Conservation (phyloP, 139 green algal species). For the Mesotaenium endlicherianum region DNA sequence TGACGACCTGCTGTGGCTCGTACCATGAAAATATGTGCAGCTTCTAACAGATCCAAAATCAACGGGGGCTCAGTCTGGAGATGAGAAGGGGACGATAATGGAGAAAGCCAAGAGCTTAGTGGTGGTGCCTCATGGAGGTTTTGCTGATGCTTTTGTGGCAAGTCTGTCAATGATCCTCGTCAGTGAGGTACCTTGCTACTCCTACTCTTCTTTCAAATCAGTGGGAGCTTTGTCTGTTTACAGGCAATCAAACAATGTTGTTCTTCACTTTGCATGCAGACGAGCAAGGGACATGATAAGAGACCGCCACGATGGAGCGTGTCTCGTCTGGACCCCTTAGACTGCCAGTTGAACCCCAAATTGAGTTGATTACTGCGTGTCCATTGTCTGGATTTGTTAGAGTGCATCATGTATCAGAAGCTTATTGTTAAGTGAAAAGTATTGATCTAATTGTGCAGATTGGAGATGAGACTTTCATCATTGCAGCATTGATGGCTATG, state of each 20-base stretch:
- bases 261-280: background rate
- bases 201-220: background rate
- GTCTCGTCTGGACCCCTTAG: background rate
- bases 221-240: background rate
- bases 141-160: conserved; percentile 23
- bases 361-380: background rate
- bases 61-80: no score
- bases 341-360: background rate
- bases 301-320: background rate
- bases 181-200: conserved; percentile 1
- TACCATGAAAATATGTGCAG: no score
- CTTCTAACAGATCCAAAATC: no score
- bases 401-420: background rate
- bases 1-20: no score
- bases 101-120: no score
- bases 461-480: conserved; percentile 68
- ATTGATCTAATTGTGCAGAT: conserved; percentile 45
- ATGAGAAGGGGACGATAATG: no score
- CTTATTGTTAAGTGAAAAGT: background rate
- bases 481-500: conserved; percentile 65
- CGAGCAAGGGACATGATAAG: background rate
- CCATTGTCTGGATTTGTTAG: background rate
- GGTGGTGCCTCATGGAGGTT: no score
- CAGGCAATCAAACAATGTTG: background rate
- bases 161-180: conserved; percentile 48